These are phyloP conservation scores for Aspergillus hancockii DNA, from an alignment of 495 filamentous ascomycete species.

Conservation along the genomic window DNA sequence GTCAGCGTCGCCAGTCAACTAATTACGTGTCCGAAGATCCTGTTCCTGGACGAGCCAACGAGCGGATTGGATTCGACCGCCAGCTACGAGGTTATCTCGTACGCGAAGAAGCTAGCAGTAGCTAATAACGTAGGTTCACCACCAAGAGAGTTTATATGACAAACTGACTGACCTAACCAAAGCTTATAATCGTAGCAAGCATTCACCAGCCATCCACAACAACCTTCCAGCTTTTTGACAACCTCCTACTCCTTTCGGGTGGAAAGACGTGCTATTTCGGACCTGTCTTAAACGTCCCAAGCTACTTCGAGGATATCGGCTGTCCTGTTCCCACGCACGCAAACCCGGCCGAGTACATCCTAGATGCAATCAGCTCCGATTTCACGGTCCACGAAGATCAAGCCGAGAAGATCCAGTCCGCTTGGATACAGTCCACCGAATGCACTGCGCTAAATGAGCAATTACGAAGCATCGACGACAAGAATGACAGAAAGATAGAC, in stretches of 20 bases:
- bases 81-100: conserved; percentile 67
- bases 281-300: conserved; percentile 46
- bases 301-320: conserved; percentile 61
- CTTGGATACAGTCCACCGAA: conserved; percentile 32
- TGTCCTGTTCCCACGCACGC: conserved; percentile 62
- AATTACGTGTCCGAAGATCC: conserved; percentile 73
- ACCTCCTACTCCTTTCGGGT: conserved; percentile 68
- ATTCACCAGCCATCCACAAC: conserved; percentile 82
- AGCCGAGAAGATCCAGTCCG: conserved; percentile 30
- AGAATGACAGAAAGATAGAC: conserved; percentile 10
- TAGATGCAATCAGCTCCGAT: conserved; percentile 75
- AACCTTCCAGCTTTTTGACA: conserved; percentile 78
- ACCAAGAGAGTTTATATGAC: neutral
- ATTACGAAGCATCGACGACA: conserved; percentile 14
- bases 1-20: conserved; percentile 77
- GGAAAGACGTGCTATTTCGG: conserved; percentile 74
- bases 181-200: conserved; percentile 69
- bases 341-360: conserved; percentile 77
- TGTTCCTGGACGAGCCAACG: conserved; percentile 83
- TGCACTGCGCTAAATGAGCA: conserved; percentile 15
- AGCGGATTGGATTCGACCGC: conserved; percentile 74
- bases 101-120: conserved; percentile 61
- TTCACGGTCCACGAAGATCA: conserved; percentile 48
- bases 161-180: neutral
- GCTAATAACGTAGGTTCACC: conserved; percentile 58